Evolutionary conservation across 768 basidiomycete species (phyloP).

Genomic region (Rhodotorula paludigena): DNA sequence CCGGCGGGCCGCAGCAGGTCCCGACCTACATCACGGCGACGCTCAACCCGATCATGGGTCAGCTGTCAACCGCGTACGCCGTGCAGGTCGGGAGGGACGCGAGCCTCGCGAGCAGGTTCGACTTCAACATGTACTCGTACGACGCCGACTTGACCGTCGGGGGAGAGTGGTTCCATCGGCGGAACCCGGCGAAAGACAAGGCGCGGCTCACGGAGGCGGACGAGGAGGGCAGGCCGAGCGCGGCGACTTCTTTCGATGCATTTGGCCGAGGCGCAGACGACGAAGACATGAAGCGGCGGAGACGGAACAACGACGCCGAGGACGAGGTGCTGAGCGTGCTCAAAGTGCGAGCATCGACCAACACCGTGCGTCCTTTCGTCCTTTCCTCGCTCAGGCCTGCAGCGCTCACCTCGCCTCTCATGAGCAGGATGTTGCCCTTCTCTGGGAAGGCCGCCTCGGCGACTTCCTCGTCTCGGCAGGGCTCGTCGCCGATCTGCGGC

Average conservation of each 20-base stretch:
- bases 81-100: slow-evolving; percentile 80
- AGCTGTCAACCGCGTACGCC: slow-evolving; percentile 83
- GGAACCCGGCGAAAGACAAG: slow-evolving; percentile 29
- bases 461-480: slow-evolving; percentile 86
- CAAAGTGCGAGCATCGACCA: slow-evolving; percentile 83
- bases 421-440: slow-evolving; percentile 70
- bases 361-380: slow-evolving; percentile 62
- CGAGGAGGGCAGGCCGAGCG: slow-evolving; percentile 6
- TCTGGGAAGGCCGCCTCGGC: slow-evolving; percentile 89
- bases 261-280: slow-evolving; percentile 23
- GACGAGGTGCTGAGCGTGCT: slow-evolving; percentile 69
- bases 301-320: slow-evolving; percentile 29
- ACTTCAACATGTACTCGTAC: slow-evolving; percentile 95
- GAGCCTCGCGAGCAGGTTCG: slow-evolving; percentile 67
- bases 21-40: slow-evolving; percentile 91
- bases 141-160: slow-evolving; percentile 95
- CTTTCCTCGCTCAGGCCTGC: neutral
- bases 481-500: slow-evolving; percentile 72
- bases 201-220: neutral
- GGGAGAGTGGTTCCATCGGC: slow-evolving; percentile 68
- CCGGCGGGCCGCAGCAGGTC: slow-evolving; percentile 66
- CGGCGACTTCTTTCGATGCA: slow-evolving; percentile 26
- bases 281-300: slow-evolving; percentile 2
- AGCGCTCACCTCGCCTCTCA: neutral
- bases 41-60: slow-evolving; percentile 94